These are phyloP conservation scores for Volvox carteri DNA, from an alignment of 163 green algal species.

Conservation along the genomic window DNA sequence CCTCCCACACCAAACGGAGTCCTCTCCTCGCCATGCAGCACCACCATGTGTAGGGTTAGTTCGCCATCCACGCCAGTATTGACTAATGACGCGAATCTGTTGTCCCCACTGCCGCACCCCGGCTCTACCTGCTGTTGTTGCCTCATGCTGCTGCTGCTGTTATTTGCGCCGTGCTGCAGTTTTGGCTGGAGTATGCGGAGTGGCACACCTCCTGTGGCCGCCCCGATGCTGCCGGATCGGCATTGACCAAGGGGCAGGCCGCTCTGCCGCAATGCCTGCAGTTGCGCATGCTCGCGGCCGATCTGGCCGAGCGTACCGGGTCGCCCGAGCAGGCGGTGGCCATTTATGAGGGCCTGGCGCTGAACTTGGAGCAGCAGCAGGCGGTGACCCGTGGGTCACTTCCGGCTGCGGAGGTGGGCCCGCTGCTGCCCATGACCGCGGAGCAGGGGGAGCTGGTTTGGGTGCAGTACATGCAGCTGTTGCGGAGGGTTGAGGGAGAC, in stretches of 20 bases:
- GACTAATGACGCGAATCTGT: too few species aligned
- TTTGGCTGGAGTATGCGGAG: constrained; percentile 51
- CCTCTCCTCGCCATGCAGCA: too few species aligned
- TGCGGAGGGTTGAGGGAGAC: constrained; percentile 72
- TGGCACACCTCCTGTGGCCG: constrained; percentile 42
- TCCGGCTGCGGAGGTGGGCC: constrained; percentile 38
- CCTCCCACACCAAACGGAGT: too few species aligned
- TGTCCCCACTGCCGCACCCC: too few species aligned
- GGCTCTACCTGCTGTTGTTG: too few species aligned
- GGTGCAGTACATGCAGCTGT: constrained; percentile 93
- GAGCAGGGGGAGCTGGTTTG: constrained; percentile 83
- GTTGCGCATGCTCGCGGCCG: constrained; percentile 44
- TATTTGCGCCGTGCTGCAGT: too few species aligned
- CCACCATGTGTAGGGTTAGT: too few species aligned
- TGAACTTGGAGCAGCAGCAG: constrained; percentile 52
- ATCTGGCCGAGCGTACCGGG: constrained; percentile 45
- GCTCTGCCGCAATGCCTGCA: constrained; percentile 53
- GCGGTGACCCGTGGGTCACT: constrained; percentile 9
- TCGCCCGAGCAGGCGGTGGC: constrained; percentile 46
- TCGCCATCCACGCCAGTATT: too few species aligned
- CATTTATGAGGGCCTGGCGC: constrained; percentile 74
- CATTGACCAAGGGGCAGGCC: constrained; percentile 39
- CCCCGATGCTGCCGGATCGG: not conserved
- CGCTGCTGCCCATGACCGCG: constrained; percentile 56
- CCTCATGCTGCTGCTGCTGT: too few species aligned